Evolutionary conservation across 1,139 yeast species (phyloP).

Genomic region (Pichia sp.): DNA sequence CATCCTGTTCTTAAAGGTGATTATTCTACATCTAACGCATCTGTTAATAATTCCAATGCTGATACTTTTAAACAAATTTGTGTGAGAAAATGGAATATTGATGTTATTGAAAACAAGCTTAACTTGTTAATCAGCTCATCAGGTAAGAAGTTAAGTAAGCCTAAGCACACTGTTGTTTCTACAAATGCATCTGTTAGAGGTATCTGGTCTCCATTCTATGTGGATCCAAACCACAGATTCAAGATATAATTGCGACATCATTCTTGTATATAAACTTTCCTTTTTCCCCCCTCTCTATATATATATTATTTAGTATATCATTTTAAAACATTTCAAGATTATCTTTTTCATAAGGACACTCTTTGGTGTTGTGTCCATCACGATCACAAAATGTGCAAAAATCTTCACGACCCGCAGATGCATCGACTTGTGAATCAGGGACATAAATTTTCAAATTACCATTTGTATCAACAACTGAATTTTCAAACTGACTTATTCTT

Average conservation of each 20-base stretch:
- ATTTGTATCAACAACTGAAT: slow-evolving; percentile 3
- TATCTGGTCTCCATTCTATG: slow-evolving; percentile 95
- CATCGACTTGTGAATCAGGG: slow-evolving; percentile 50
- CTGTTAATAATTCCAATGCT: slow-evolving; percentile 15
- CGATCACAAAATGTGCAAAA: slow-evolving; percentile 95
- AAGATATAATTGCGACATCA: slow-evolving; percentile 39
- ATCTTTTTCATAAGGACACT: slow-evolving; percentile 80
- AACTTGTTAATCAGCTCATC: slow-evolving; percentile 51
- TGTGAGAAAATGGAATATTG: slow-evolving; percentile 52
- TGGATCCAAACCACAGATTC: slow-evolving; percentile 60
- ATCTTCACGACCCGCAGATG: slow-evolving; percentile 64
- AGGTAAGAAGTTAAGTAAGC: slow-evolving; percentile 54
- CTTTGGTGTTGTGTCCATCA: slow-evolving; percentile 78
- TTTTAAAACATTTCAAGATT: slow-evolving; percentile 11
- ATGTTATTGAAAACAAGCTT: slow-evolving; percentile 48
- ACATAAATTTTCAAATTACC: slow-evolving; percentile 48
- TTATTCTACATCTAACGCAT: slow-evolving; percentile 35
- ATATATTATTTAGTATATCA: slow-evolving; percentile 4
- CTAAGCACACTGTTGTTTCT: slow-evolving; percentile 71
- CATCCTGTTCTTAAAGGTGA: slow-evolving; percentile 76
- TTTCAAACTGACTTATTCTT: neutral
- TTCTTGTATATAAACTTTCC: neutral
- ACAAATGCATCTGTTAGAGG: slow-evolving; percentile 87
- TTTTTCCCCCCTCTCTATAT: neutral
- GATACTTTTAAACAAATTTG: slow-evolving; percentile 40